Evolutionary conservation across 805 yeast genomes (phyloP).

Genomic region (Candida xiaguanensis): DNA sequence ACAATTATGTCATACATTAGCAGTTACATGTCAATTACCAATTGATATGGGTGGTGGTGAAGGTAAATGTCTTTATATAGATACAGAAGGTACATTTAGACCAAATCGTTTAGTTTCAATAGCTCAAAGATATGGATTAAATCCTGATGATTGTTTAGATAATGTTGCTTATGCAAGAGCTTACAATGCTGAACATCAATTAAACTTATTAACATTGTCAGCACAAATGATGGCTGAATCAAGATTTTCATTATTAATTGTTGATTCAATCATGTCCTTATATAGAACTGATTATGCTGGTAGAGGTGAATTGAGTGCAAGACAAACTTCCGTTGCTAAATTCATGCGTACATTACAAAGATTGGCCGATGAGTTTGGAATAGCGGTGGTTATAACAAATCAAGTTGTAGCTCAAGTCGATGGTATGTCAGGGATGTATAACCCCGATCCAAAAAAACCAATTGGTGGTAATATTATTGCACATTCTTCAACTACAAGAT

Average conservation of each 20-base stretch:
- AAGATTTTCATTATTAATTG: constrained; percentile 82
- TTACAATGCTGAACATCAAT: constrained; percentile 94
- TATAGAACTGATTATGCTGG: constrained; percentile 95
- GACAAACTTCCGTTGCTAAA: constrained; percentile 92
- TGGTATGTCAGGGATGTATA: constrained; percentile 75
- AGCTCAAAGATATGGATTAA: constrained; percentile 86
- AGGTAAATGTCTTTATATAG: constrained; percentile 93
- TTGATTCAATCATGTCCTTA: constrained; percentile 96
- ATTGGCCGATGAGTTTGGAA: constrained; percentile 95
- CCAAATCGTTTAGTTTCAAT: constrained; percentile 87
- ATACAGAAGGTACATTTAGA: constrained; percentile 95
- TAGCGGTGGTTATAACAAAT: constrained; percentile 87
- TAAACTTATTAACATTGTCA: constrained; percentile 80
- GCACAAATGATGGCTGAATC: constrained; percentile 96
- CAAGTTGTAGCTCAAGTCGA: constrained; percentile 99
- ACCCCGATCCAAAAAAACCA: constrained; percentile 97
- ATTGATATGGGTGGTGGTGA: constrained; percentile 98
- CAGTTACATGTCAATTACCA: constrained; percentile 95
- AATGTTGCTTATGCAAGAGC: constrained; percentile 98
- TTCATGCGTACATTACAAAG: constrained; percentile 89
- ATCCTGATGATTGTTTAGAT: constrained; percentile 91
- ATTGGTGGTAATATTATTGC: constrained; percentile 98
- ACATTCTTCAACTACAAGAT: constrained; percentile 91
- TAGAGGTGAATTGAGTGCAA: constrained; percentile 90
- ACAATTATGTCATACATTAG: constrained; percentile 93